Conservation (phyloP, 495 filamentous ascomycete species). For the Podospora appendiculata region DNA sequence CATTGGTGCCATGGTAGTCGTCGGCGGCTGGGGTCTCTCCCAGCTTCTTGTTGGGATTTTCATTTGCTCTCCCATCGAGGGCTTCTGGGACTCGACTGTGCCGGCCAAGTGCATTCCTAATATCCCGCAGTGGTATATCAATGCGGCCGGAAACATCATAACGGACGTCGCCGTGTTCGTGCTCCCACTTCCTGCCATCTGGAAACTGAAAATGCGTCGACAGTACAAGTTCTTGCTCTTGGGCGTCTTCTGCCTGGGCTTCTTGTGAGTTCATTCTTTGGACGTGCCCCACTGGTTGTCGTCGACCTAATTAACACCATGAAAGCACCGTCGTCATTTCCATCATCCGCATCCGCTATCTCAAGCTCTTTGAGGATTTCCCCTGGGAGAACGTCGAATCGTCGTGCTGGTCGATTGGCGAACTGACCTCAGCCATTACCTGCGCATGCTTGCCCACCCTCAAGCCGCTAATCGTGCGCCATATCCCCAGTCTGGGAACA, state of each 20-base stretch:
- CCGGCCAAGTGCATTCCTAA: constrained; percentile 17
- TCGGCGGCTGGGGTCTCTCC: constrained; percentile 20
- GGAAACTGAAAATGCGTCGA: constrained; percentile 31
- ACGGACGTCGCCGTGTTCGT: constrained; percentile 31
- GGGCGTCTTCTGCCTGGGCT: constrained; percentile 30
- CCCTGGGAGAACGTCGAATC: constrained; percentile 44
- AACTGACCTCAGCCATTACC: constrained; percentile 47
- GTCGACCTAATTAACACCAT: background rate
- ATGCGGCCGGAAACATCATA: constrained; percentile 29
- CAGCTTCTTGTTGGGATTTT: constrained; percentile 22
- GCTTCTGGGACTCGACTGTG: constrained; percentile 19
- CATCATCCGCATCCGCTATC: constrained; percentile 39
- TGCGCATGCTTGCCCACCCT: constrained; percentile 44
- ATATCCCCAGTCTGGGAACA: constrained; percentile 17
- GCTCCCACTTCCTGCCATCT: constrained; percentile 24
- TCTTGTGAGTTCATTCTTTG: constrained; percentile 21
- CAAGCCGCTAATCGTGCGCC: constrained; percentile 33
- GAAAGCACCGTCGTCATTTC: constrained; percentile 41
- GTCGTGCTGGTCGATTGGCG: constrained; percentile 46
- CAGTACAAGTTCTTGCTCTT: constrained; percentile 25
- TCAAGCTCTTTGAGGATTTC: constrained; percentile 32
- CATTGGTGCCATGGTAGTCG: constrained; percentile 18
- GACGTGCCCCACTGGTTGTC: background rate
- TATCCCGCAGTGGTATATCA: constrained; percentile 24
- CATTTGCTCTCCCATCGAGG: constrained; percentile 19